These are phyloP conservation scores for Handroanthus guayacan DNA, from an alignment of 257 asterid genomes.

Conservation along the genomic window DNA sequence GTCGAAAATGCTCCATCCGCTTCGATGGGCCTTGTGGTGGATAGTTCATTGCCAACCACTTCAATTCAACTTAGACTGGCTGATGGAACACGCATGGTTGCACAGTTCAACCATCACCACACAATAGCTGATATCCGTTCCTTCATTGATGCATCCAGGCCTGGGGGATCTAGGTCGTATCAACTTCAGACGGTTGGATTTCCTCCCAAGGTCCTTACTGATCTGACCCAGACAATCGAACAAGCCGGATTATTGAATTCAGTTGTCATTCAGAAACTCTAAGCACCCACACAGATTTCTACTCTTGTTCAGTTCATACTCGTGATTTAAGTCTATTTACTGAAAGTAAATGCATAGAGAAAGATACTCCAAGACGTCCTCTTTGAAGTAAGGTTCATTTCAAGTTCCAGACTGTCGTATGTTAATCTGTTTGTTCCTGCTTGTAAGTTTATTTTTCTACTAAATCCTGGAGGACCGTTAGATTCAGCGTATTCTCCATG, in stretches of 20 bases:
- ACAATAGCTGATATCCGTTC: conserved; percentile 70
- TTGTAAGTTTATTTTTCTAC: conserved; percentile 9
- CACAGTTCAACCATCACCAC: conserved; percentile 85
- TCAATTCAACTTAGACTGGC: conserved; percentile 90
- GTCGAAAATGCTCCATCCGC: conserved; percentile 64
- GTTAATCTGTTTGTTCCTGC: conserved; percentile 30
- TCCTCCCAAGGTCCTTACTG: conserved; percentile 81
- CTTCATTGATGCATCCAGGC: conserved; percentile 86
- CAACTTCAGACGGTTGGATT: conserved; percentile 85
- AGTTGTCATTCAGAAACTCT: conserved; percentile 83
- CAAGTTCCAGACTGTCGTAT: conserved; percentile 22
- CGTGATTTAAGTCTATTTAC: background rate
- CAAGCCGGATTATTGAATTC: conserved; percentile 91
- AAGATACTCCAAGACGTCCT: conserved; percentile 11
- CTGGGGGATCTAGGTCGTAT: conserved; percentile 63
- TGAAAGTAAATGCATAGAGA: conserved; percentile 24
- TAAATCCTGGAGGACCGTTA: background rate
- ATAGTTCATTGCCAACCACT: conserved; percentile 75
- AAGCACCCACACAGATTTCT: conserved; percentile 19
- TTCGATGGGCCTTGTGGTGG: conserved; percentile 63
- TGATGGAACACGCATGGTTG: conserved; percentile 96
- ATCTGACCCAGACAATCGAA: conserved; percentile 80
- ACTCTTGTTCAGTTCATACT: conserved; percentile 7
- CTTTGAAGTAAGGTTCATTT: conserved; percentile 20
- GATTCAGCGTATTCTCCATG: background rate